Base-by-base conservation (phyloP, 2,329 filamentous ascomycete species). In the Nigrograna mackinnonii region DNA sequence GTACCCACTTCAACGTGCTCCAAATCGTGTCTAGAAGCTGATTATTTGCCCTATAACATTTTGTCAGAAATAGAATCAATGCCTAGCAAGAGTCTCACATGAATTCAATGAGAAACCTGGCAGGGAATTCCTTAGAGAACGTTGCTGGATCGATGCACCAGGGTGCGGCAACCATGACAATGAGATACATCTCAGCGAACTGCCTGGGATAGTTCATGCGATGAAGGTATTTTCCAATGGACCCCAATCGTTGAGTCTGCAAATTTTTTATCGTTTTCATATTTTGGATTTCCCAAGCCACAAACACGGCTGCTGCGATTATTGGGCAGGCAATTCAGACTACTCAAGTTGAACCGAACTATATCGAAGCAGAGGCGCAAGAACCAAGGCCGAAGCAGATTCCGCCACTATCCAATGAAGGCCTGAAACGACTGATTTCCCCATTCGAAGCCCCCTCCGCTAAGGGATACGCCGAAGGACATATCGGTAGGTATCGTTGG, bases 401-500 rank as follows among this genome's bases (percentile, higher is more conserved):
- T 12, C 12, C 14, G 22, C 6, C 36, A 18, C 4, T 18, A 37
- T 9, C 41, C 22, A n/a, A 43, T 7, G 37, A 47, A 47, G 26
- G 40, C 37, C 28, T 20, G 20, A 4, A 44, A 18, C 5, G 40
- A 47, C 17, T 26, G 33, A 22, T 41, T 47, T 13, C 44, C 44
- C 44, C 44, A 47, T 38, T 47, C 41, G 33, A 47, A 39, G 4
- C 18, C 17, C n/a, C 44, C 40, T 18, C 33, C 36, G 22, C 5
- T 6, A 17, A 30, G 20, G 9, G 44, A 47, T 12, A 47, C 44
- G 3, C 40, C 40, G 33, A 44, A 47, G 14, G 44, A 47, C 41
- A 47, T 47, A 30, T 47, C 44, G 6, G 44, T 44, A 14, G 40
- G 44, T 12, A 44, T 44, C 4, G 44, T 44, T n/a, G n/a, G n/a